phyloP scores from a whole-genome alignment of 2,329 filamentous ascomycete genomes.

The Akanthomyces dipterigenus region DNA sequence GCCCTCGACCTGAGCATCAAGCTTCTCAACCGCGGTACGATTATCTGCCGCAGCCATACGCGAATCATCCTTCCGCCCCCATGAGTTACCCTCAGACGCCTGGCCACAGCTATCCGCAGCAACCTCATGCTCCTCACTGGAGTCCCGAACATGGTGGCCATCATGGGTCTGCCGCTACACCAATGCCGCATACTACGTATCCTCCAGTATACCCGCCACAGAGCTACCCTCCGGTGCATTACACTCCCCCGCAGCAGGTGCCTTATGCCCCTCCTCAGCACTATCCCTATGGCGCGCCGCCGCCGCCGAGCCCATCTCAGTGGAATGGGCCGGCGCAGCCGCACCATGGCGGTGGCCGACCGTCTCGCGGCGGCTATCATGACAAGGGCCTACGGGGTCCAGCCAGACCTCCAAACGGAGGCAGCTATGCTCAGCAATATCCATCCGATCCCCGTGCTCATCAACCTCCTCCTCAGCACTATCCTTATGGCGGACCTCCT shows the following conservation, averaged over 20 bases:
- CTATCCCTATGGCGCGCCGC: slow-evolving; percentile 32
- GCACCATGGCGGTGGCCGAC: slow-evolving; percentile 29
- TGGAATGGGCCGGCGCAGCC: slow-evolving; percentile 29
- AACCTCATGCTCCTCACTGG: slow-evolving; percentile 33
- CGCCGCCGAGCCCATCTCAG: slow-evolving; percentile 28
- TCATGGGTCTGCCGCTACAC: slow-evolving; percentile 38
- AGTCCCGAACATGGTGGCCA: slow-evolving; percentile 32
- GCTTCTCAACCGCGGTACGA: slow-evolving; percentile 34
- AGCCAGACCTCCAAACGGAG: slow-evolving; percentile 16
- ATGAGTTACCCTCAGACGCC: slow-evolving; percentile 30
- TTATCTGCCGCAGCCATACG: slow-evolving; percentile 35
- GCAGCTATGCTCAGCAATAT: slow-evolving; percentile 32
- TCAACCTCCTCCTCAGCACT: slow-evolving; percentile 24
- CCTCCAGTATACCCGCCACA: slow-evolving; percentile 55
- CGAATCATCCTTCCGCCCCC: slow-evolving; percentile 23
- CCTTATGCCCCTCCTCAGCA: slow-evolving; percentile 35
- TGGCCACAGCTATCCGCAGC: slow-evolving; percentile 30
- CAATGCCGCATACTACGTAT: slow-evolving; percentile 47
- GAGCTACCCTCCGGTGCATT: slow-evolving; percentile 37
- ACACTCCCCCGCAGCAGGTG: slow-evolving; percentile 33
- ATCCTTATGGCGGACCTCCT: slow-evolving; percentile 34
- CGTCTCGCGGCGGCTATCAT: slow-evolving; percentile 36
- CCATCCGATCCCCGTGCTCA: slow-evolving; percentile 31
- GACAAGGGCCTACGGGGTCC: slow-evolving; percentile 32
- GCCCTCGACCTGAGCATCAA: slow-evolving; percentile 33